Evolutionary conservation across 352 stramenopile genomes (phyloP).

Genomic region (Globisporangium viniferum): DNA sequence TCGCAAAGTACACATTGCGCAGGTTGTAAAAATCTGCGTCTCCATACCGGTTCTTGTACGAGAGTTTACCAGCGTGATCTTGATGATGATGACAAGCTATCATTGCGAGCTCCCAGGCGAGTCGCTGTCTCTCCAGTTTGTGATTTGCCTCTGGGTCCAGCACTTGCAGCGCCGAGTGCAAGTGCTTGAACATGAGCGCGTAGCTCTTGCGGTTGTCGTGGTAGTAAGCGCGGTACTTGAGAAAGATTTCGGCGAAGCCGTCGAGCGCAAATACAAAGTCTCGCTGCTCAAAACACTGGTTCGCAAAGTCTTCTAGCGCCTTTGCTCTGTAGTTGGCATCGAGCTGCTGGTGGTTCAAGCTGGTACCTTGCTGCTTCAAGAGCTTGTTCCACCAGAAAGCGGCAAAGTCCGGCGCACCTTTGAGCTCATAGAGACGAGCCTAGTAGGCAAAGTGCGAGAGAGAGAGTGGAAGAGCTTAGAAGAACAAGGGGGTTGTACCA

Average conservation of each 20-base stretch:
- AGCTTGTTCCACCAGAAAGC: constrained; percentile 43
- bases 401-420: constrained; percentile 14
- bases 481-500: not conserved
- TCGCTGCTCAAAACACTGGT: constrained; percentile 26
- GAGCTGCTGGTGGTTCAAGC: not conserved
- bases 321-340: not conserved
- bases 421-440: constrained; percentile 37
- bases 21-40: constrained; percentile 33
- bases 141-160: constrained; percentile 18
- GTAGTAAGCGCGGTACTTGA: not conserved
- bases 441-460: constrained; percentile 9
- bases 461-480: not conserved
- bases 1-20: constrained; percentile 24
- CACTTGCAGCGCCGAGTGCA: constrained; percentile 27
- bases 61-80: not conserved
- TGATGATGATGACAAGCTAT: not conserved
- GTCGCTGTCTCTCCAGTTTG: constrained; percentile 15
- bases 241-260: constrained; percentile 19
- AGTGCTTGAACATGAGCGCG: constrained; percentile 24
- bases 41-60: constrained; percentile 11
- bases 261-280: constrained; percentile 40
- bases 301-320: constrained; percentile 17
- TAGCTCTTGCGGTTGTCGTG: not conserved
- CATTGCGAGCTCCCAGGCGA: constrained; percentile 32
- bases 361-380: not conserved